phyloP scores from a whole-genome alignment of 1,284 basidiomycete genomes.

The Microbotryomycetes sp. region DNA sequence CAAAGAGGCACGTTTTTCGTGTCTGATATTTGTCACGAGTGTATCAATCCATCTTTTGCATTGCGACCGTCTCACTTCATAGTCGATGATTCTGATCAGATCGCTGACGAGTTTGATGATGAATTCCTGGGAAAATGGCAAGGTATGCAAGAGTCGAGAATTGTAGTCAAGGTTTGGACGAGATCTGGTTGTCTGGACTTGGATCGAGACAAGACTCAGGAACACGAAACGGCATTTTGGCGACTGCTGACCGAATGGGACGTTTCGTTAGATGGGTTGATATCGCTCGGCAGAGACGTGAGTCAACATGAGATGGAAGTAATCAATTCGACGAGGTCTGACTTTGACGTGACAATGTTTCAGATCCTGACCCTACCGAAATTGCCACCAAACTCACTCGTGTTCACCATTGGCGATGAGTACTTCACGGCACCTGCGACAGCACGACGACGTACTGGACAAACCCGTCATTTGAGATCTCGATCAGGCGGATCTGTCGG shows the following conservation, averaged over 20 bases:
- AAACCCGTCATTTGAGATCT: not conserved
- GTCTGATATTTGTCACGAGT: not conserved
- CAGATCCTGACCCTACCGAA: conserved; percentile 50
- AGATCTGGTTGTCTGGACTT: conserved; percentile 21
- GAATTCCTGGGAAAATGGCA: conserved; percentile 2
- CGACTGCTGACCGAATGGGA: conserved; percentile 62
- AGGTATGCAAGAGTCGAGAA: conserved; percentile 9
- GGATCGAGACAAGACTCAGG: conserved; percentile 38
- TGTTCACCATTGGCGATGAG: conserved; percentile 51
- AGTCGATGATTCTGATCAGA: conserved; percentile 18
- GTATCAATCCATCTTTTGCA: not conserved
- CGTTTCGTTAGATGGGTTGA: conserved; percentile 56
- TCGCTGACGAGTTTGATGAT: conserved; percentile 9
- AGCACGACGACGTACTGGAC: not conserved
- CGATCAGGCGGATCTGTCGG: too few species aligned
- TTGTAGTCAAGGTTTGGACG: conserved; percentile 31
- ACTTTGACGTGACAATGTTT: too few species aligned
- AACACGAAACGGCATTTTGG: conserved; percentile 56
- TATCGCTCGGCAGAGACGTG: conserved; percentile 59
- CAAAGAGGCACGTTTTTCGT: not conserved
- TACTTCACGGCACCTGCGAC: conserved; percentile 1
- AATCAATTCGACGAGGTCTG: too few species aligned
- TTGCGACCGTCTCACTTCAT: not conserved
- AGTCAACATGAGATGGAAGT: too few species aligned
- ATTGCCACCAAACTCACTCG: conserved; percentile 64